These are phyloP conservation scores for Kazachstania martiniae DNA, from an alignment of 805 yeast genomes.

Conservation along the genomic window DNA sequence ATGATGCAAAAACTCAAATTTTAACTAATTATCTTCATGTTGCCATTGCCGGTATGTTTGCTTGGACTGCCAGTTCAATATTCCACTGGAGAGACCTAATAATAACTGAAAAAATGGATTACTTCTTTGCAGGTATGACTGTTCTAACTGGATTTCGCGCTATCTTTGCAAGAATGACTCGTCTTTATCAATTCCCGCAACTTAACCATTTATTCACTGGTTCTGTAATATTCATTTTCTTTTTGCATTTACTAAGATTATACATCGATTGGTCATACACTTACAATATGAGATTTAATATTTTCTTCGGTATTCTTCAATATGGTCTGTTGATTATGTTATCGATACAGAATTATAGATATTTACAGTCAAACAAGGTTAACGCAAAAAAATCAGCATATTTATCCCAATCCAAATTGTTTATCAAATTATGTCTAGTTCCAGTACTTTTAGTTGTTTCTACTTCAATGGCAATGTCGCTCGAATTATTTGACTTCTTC, in stretches of 20 bases:
- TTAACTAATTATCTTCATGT: constrained; percentile 27
- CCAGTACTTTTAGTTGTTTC: constrained; percentile 43
- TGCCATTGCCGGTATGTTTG: constrained; percentile 59
- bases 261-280: constrained; percentile 76
- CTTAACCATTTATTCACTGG: constrained; percentile 30
- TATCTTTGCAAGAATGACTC: constrained; percentile 47
- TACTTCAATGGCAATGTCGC: constrained; percentile 68
- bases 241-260: constrained; percentile 56
- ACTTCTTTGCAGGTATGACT: constrained; percentile 86
- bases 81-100: constrained; percentile 81
- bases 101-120: constrained; percentile 77
- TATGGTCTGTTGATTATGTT: constrained; percentile 34
- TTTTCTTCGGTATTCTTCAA: constrained; percentile 66
- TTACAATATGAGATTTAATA: constrained; percentile 88
- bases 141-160: constrained; percentile 73
- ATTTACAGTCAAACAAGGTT: background rate
- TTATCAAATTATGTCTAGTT: constrained; percentile 26
- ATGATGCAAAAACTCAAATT: constrained; percentile 1
- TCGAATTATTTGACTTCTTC: constrained; percentile 85
- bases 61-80: constrained; percentile 80
- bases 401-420: constrained; percentile 3
- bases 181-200: constrained; percentile 37
- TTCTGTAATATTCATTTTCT: constrained; percentile 40
- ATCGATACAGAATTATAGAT: constrained; percentile 24
- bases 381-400: constrained; percentile 1